Percentiles rank a stretch among this genome's conserved stretches.
Conservation (phyloP, 106 monocot species). For the Allium cepa region DNA sequence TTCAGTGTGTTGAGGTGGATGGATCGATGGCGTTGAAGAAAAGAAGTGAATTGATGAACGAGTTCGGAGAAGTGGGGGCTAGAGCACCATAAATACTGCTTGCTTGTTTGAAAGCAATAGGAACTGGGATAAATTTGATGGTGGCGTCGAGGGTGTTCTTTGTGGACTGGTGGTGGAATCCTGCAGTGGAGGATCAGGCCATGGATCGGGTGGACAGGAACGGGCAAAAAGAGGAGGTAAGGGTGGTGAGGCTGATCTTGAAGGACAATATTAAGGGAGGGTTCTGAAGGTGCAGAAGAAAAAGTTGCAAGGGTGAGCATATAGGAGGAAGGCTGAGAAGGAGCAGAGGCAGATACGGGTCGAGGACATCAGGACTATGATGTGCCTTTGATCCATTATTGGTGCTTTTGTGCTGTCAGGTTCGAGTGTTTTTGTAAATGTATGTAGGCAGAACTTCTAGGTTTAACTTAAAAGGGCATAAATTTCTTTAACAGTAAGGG, state of each 20-base stretch:
- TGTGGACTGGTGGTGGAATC: slow-evolving; percentile 97
- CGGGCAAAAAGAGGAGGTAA: slow-evolving; percentile 81
- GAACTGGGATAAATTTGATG: slow-evolving; percentile 75
- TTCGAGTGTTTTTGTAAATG: too few relatives aligned
- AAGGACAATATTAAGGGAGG: slow-evolving; percentile 77
- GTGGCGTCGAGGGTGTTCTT: slow-evolving; percentile 84
- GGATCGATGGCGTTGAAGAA: slow-evolving; percentile 79
- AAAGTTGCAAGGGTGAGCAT: slow-evolving; percentile 49
- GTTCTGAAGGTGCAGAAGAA: slow-evolving; percentile 76
- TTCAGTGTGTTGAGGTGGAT: slow-evolving; percentile 61
- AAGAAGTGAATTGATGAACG: slow-evolving; percentile 65
- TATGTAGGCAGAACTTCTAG: too few relatives aligned
- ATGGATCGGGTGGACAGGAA: slow-evolving; percentile 98
- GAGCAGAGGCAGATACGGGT: slow-evolving; percentile 46
- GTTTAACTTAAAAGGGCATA: too few relatives aligned
- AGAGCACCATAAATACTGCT: slow-evolving; percentile 54
- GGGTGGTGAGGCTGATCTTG: slow-evolving; percentile 75
- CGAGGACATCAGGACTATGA: slow-evolving; percentile 62
- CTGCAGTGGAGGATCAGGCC: slow-evolving; percentile 95
- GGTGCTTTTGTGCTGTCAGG: too few relatives aligned
- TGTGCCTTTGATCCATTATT: slow-evolving; percentile 35
- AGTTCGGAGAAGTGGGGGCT: slow-evolving; percentile 32
- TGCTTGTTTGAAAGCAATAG: slow-evolving; percentile 79
- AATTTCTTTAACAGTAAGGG: too few relatives aligned
- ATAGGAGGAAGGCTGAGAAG: slow-evolving; percentile 45